A percentile compares a stretch with the other conserved stretches of the same genome.
phyloP scores from a whole-genome alignment of 1,284 basidiomycete genomes.

The Leccinum huronense region DNA sequence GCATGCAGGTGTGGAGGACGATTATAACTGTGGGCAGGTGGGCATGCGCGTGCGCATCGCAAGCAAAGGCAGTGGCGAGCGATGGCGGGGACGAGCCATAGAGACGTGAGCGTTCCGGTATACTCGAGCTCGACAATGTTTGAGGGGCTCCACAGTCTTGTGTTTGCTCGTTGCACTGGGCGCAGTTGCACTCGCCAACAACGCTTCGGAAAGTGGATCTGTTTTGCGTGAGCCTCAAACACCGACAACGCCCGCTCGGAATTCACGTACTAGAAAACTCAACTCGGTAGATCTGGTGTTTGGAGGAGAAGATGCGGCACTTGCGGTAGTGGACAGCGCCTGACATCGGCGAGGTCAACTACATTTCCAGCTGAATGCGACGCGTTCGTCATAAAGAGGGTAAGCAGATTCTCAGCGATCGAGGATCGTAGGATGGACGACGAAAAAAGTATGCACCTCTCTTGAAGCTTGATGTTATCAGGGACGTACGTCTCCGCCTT shows the following conservation, averaged over 20 bases:
- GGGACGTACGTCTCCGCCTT: conserved; percentile 75
- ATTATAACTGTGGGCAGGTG: too few relatives aligned
- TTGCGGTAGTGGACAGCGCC: conserved; percentile 69
- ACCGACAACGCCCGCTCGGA: background rate
- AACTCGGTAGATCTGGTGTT: conserved; percentile 52
- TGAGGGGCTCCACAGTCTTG: conserved; percentile 75
- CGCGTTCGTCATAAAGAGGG: conserved; percentile 59
- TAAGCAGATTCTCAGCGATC: conserved; percentile 73
- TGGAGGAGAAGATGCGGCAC: conserved; percentile 47
- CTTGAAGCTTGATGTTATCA: conserved; percentile 74
- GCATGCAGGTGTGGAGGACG: too few relatives aligned
- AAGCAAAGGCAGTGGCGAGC: too few relatives aligned
- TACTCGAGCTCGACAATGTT: conserved; percentile 67
- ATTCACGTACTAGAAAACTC: conserved; percentile 61
- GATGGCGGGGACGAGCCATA: conserved; percentile 44
- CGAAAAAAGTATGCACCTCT: conserved; percentile 68
- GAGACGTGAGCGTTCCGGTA: conserved; percentile 69
- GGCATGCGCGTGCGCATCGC: too few relatives aligned
- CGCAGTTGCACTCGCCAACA: conserved; percentile 64
- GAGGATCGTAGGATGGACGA: conserved; percentile 61
- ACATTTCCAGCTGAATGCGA: conserved; percentile 51
- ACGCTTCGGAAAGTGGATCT: conserved; percentile 68
- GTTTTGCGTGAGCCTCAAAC: background rate
- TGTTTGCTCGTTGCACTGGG: conserved; percentile 64
- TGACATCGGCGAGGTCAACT: conserved; percentile 63